Percentiles rank a stretch among this genome's conserved stretches.
These are phyloP conservation scores for Lactuca saligna DNA, from an alignment of 129 eudicot genomes.

Conservation along the genomic window DNA sequence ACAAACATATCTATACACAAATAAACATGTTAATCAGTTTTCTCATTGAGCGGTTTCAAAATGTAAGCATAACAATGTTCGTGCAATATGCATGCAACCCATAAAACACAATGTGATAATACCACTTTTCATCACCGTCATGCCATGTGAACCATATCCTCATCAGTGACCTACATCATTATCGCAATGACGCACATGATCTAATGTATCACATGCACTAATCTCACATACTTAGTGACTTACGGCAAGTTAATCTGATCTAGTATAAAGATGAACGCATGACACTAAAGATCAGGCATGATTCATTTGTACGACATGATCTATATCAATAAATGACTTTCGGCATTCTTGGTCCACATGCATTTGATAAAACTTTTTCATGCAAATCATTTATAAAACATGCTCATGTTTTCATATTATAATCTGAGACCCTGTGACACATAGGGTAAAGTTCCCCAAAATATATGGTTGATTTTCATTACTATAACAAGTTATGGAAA, in stretches of 20 bases:
- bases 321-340: background rate
- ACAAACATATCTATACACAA: background rate
- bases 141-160: background rate
- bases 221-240: background rate
- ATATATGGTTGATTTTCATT: background rate
- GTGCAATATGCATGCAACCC: background rate
- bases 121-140: background rate
- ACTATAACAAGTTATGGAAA: background rate
- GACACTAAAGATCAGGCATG: background rate
- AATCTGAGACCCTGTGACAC: background rate
- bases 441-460: background rate
- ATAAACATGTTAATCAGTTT: background rate
- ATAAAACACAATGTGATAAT: background rate
- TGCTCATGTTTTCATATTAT: background rate
- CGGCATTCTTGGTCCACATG: background rate
- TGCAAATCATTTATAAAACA: background rate
- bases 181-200: background rate
- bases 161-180: background rate
- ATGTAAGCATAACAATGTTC: background rate
- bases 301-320: background rate
- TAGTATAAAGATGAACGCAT: background rate
- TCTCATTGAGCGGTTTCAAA: background rate
- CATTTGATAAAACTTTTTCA: background rate
- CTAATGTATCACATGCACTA: background rate
- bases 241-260: too few relatives aligned